Evolutionary conservation across 495 filamentous ascomycete genomes (phyloP), one percentile per base, ranked within the genome.

Genomic region (Eremomyces bilateralis): DNA sequence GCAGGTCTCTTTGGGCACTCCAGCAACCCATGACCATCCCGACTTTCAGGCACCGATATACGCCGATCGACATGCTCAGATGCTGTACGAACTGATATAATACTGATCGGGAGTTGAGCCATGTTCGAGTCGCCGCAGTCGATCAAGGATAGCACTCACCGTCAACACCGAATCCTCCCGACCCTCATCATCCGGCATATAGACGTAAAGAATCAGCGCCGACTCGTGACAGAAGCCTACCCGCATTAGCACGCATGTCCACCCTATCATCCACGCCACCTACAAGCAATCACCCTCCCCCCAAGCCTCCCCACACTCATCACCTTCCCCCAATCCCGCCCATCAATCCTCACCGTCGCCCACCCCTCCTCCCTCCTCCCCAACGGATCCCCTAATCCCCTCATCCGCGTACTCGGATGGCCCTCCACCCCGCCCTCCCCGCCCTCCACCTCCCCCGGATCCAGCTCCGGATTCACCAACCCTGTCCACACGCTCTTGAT

Each of bases 161-260:
- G 54, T 58, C 32, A 58, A 35, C 6, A 55, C 54, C 1, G 45
- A 49, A 30, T 55, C 52, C 8, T 51, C 50, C 15, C 38, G 43
- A 20, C 31, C 42, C 31, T 48, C 50, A 20, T 56, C 47, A 33
- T 36, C 49, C 15, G 38, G 39, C 3, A 57, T 60, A 50, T 85
- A 97, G 15, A 97, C 88, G 47, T 97, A 97, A 2, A 94, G 57
- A 16, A 94, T 76, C 33, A 97, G 49, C 0, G 83, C 85, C 49
- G 76, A 76, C n/a, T 83, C 79, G 44, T 75, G 57, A 35, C 67
- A 61, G 36, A 76, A 72, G 40, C 65, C 68, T 70, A 33, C 3
- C 3, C 21, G 33, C 12, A 33, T 42, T 29, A 42, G 41, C 21
- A 38, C 21, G 13, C 42, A 18, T 36, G 32, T 12, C 1, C 20